These are phyloP conservation scores for Saccharomyces hybrid DNA, from an alignment of 1,139 yeast species.

Conservation along the genomic window DNA sequence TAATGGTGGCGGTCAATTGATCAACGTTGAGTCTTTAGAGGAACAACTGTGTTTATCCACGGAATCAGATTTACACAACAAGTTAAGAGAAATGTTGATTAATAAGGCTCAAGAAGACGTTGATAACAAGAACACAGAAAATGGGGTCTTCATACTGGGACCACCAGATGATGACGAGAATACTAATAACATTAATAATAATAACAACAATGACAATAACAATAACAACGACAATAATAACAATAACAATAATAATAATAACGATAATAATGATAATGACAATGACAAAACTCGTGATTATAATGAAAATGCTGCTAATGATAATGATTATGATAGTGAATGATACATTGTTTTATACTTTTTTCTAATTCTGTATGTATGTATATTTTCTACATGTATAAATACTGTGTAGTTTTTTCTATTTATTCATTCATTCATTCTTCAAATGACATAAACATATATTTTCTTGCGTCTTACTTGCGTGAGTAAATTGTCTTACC, in stretches of 20 bases:
- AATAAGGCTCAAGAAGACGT: slow-evolving; percentile 25
- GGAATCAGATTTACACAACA: slow-evolving; percentile 30
- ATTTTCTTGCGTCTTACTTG: slow-evolving; percentile 18
- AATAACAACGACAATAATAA: slow-evolving; percentile 4
- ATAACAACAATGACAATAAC: slow-evolving; percentile 11
- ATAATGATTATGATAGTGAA: neutral
- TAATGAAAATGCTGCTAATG: slow-evolving; percentile 1
- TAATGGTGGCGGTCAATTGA: slow-evolving; percentile 16
- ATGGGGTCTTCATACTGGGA: slow-evolving; percentile 31
- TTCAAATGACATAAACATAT: neutral
- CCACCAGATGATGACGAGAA: slow-evolving; percentile 14
- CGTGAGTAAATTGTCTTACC: slow-evolving; percentile 53
- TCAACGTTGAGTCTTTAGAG: slow-evolving; percentile 24
- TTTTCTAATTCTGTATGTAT: slow-evolving; percentile 11
- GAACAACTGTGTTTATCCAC: slow-evolving; percentile 26
- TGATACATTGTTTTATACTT: neutral
- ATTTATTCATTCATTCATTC: neutral
- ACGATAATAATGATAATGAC: slow-evolving; percentile 12
- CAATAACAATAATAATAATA: slow-evolving; percentile 11
- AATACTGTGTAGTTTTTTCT: slow-evolving; percentile 1
- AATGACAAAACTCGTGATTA: slow-evolving; percentile 11
- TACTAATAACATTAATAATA: slow-evolving; percentile 6
- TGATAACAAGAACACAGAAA: slow-evolving; percentile 23
- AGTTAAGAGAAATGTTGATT: slow-evolving; percentile 25
- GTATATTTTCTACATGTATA: slow-evolving; percentile 3